These are phyloP conservation scores for Syzygium aromaticum DNA, from an alignment of 345 rosid species.

Conservation along the genomic window DNA sequence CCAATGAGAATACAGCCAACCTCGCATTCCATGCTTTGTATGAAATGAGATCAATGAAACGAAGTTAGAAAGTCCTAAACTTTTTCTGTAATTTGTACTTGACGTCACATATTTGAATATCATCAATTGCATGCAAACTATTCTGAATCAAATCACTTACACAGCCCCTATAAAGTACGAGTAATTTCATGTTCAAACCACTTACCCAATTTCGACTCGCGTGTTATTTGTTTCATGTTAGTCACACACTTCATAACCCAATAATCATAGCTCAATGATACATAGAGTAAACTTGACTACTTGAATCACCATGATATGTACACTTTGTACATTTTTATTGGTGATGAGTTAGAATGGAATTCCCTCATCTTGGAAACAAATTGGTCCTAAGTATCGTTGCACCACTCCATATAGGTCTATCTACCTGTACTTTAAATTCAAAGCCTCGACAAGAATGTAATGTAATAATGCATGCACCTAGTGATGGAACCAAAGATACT, in stretches of 20 bases:
- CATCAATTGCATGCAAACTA: no score
- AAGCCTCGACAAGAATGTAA: no score
- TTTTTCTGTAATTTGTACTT: no score
- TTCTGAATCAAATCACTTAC: no score
- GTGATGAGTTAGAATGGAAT: neutral
- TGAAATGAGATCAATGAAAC: no score
- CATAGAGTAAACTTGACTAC: neutral
- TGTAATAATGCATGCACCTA: neutral
- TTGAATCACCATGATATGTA: neutral
- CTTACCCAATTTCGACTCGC: neutral
- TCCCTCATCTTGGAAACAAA: neutral
- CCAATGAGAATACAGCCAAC: no score
- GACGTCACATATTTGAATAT: no score
- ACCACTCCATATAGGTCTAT: neutral
- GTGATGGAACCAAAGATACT: neutral
- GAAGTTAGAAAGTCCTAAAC: no score
- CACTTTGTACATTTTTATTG: neutral
- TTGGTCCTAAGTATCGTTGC: neutral
- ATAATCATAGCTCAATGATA: neutral
- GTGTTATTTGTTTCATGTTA: neutral
- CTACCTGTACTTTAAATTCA: neutral
- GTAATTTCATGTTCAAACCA: neutral
- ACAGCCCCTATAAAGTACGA: neutral
- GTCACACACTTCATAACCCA: neutral
- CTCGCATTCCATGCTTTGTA: no score